Evolutionary conservation across 176 grass and related monocot species (phyloP).

Genomic region (Tillandsia leiboldiana): DNA sequence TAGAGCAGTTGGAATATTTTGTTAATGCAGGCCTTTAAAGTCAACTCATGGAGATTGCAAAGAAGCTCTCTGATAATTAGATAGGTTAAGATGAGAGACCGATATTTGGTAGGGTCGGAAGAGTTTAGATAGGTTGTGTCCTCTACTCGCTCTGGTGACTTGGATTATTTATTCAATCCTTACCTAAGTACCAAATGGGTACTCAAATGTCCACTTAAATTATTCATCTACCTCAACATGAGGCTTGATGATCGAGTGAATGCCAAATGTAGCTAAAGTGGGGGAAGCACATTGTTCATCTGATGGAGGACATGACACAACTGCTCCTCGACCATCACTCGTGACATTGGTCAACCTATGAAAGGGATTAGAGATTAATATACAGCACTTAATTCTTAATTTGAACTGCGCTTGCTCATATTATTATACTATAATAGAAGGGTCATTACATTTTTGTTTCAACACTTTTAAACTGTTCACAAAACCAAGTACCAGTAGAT

Average conservation of each 20-base stretch:
- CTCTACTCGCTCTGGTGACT: no score
- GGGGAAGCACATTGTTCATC: conserved; percentile 2
- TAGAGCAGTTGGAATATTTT: neutral
- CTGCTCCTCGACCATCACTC: conserved; percentile 5
- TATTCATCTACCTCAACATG: conserved; percentile 19
- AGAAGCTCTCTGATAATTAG: neutral
- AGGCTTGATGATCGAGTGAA: conserved; percentile 1
- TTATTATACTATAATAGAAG: no score
- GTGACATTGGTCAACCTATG: conserved; percentile 5
- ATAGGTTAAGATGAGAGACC: neutral
- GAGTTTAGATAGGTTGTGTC: no score
- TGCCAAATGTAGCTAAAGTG: conserved; percentile 43
- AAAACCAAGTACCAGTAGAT: neutral
- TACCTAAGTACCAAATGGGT: no score
- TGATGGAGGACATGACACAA: conserved; percentile 1
- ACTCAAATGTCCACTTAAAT: neutral
- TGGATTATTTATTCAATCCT: no score
- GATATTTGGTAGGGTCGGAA: no score
- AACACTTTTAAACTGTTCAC: neutral
- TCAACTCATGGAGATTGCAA: neutral
- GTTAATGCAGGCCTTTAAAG: neutral
- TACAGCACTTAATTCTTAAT: neutral
- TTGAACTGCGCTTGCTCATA: neutral
- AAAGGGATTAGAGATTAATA: conserved; percentile 21
- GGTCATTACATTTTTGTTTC: neutral